phyloP scores from a whole-genome alignment of 2,329 filamentous ascomycete species.

The Ascochyta koolunga region DNA sequence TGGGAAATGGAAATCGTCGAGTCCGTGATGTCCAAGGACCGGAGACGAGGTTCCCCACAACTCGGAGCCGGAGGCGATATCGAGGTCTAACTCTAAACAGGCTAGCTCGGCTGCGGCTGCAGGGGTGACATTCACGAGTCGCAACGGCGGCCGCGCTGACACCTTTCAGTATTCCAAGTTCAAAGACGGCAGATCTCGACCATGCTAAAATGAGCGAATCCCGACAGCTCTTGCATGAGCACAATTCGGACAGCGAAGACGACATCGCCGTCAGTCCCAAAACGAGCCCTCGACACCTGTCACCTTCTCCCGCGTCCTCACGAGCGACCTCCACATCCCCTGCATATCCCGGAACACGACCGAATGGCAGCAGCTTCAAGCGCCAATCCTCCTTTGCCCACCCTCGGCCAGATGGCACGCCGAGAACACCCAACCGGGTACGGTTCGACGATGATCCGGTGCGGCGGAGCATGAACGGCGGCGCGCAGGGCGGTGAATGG shows the following conservation, averaged over 20 bases:
- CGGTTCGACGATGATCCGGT: constrained; percentile 65
- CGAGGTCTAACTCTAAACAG: neutral
- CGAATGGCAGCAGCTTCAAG: constrained; percentile 34
- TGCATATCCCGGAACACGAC: constrained; percentile 31
- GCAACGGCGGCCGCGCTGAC: constrained; percentile 10
- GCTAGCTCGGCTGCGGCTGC: constrained; percentile 1
- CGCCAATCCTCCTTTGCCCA: constrained; percentile 56
- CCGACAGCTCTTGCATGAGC: constrained; percentile 47
- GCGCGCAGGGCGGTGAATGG: constrained; percentile 44
- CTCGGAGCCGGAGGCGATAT: constrained; percentile 1
- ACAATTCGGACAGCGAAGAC: constrained; percentile 38
- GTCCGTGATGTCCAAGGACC: neutral
- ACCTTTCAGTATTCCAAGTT: constrained; percentile 15
- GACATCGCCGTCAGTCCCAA: constrained; percentile 29
- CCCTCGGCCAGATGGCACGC: constrained; percentile 56
- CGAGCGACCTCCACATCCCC: constrained; percentile 40
- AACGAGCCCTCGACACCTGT: constrained; percentile 28
- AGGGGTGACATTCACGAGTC: constrained; percentile 10
- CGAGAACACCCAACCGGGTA: constrained; percentile 73
- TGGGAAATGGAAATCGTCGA: neutral
- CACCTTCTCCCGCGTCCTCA: constrained; percentile 37
- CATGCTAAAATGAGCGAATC: constrained; percentile 49
- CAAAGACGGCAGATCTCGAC: constrained; percentile 21
- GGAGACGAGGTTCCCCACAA: constrained; percentile 4
- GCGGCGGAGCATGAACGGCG: constrained; percentile 45